A percentile compares a stretch with the other conserved stretches of the same genome.
These are phyloP conservation scores for Stylosanthes scabra DNA, from an alignment of 331 rosid genomes.

Conservation along the genomic window DNA sequence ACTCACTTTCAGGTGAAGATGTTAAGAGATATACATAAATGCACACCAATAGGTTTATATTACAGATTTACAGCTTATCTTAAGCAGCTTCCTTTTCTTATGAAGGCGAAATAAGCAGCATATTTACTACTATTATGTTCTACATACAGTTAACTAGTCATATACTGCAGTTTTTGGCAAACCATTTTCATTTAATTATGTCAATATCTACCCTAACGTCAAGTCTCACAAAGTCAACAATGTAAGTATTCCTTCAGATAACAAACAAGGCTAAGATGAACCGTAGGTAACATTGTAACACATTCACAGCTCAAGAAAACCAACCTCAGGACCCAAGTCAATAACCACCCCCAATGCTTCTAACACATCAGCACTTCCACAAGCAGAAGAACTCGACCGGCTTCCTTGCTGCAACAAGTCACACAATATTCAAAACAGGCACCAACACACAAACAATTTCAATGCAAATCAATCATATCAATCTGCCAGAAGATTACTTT, in stretches of 20 bases:
- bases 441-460: not conserved
- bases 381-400: conserved; percentile 93
- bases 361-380: conserved; percentile 98
- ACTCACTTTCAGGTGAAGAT: not conserved
- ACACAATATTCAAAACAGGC: not conserved
- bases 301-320: conserved; percentile 1
- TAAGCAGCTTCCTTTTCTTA: conserved; percentile 3
- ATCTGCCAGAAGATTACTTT: no score
- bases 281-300: not conserved
- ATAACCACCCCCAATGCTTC: conserved; percentile 78
- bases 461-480: not conserved
- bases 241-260: not conserved
- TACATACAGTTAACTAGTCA: not conserved
- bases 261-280: conserved; percentile 18
- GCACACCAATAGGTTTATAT: conserved; percentile 1
- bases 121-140: not conserved
- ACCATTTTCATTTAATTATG: not conserved
- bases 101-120: not conserved
- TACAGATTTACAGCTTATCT: not conserved
- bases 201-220: not conserved
- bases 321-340: conserved; percentile 86
- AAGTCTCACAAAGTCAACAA: conserved; percentile 8
- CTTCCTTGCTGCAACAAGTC: conserved; percentile 80
- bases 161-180: not conserved
- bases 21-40: not conserved